These are phyloP conservation scores for Fremontodendron californicum DNA, from an alignment of 345 rosid species.

Conservation along the genomic window DNA sequence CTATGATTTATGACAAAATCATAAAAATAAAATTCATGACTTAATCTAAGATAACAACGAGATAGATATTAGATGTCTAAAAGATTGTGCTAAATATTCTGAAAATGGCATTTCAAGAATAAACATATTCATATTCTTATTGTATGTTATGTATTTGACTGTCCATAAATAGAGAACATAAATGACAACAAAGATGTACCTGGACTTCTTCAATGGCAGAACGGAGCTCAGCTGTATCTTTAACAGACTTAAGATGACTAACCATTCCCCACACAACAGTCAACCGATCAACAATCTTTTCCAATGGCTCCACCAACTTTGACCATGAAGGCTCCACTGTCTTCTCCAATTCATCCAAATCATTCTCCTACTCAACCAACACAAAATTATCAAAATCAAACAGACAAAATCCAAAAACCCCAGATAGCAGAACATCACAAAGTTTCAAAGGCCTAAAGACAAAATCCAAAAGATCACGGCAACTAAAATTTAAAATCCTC, in stretches of 20 bases:
- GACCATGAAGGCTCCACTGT: constrained; percentile 79
- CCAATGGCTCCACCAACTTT: constrained; percentile 82
- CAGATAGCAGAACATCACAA: neutral
- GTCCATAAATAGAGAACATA: neutral
- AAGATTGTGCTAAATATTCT: neutral
- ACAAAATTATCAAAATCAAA: constrained; percentile 2
- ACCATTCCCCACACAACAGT: constrained; percentile 73
- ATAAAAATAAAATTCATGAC: neutral
- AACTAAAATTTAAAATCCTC: neutral
- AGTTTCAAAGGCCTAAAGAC: neutral
- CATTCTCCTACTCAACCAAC: constrained; percentile 47
- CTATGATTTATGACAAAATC: neutral
- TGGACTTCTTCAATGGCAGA: constrained; percentile 92
- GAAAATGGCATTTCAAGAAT: neutral
- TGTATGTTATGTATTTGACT: neutral
- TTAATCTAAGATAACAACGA: neutral
- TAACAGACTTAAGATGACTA: constrained; percentile 79
- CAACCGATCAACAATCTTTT: constrained; percentile 68
- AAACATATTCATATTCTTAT: neutral
- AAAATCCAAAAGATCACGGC: neutral
- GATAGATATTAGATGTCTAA: neutral
- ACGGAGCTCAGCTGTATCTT: constrained; percentile 82
- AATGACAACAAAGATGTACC: constrained; percentile 29
- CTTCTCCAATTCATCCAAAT: constrained; percentile 68
- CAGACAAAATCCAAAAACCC: constrained; percentile 9